phyloP scores from a whole-genome alignment of 495 filamentous ascomycete species.

The Bathelium albidoporum region DNA sequence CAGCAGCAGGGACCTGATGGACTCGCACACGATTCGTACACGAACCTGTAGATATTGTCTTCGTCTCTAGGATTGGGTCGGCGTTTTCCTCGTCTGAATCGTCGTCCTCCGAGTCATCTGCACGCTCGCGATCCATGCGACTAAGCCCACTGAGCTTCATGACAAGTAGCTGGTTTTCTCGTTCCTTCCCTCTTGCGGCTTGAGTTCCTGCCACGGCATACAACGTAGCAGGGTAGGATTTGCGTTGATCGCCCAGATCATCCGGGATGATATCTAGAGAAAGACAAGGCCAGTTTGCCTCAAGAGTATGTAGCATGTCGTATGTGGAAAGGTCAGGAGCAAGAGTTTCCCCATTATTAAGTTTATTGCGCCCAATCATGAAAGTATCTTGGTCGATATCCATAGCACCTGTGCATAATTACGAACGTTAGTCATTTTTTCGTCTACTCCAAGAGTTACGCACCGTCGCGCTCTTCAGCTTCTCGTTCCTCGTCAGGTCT shows the following conservation, averaged over 20 bases:
- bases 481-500: constrained; percentile 86
- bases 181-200: constrained; percentile 59
- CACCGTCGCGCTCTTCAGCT: constrained; percentile 65
- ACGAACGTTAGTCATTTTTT: constrained; percentile 17
- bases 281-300: constrained; percentile 88
- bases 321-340: constrained; percentile 85
- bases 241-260: constrained; percentile 78
- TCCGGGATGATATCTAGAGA: constrained; percentile 91
- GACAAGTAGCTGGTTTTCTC: constrained; percentile 86
- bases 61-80: constrained; percentile 90
- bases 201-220: constrained; percentile 93
- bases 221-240: constrained; percentile 81
- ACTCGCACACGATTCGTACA: constrained; percentile 88
- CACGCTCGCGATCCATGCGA: constrained; percentile 63
- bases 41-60: constrained; percentile 69
- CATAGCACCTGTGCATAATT: constrained; percentile 53
- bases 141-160: constrained; percentile 89
- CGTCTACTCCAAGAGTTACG: constrained; percentile 17
- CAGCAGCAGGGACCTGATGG: constrained; percentile 58
- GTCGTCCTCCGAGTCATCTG: constrained; percentile 58
- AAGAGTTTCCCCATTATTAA: constrained; percentile 80
- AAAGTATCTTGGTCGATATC: constrained; percentile 86
- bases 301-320: constrained; percentile 89
- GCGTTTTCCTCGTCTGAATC: constrained; percentile 60
- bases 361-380: constrained; percentile 79